Base-by-base conservation (phyloP, 2,329 filamentous ascomycete species). In the Diaporthe batatas region DNA sequence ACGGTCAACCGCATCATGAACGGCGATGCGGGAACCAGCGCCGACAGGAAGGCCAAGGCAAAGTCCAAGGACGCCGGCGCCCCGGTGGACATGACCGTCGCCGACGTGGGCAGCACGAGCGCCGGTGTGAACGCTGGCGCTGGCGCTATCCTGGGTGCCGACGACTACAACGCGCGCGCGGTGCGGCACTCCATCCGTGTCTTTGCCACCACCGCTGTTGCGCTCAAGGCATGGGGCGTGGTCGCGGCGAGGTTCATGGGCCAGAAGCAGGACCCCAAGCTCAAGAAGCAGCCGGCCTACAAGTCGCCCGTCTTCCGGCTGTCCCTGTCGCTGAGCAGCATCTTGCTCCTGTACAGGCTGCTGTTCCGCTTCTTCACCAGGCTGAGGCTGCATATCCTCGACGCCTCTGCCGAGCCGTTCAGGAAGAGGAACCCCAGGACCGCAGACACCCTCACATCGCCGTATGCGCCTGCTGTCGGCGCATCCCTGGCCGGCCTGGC, bases 301-400 rank as follows among this genome's bases (percentile, higher is more conserved):
- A 90, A 88, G 75, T 94, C 92, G 0, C 87, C 91, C 0, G 92
- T 93, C 32, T 85, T 96, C 67, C 90, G 95, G 71, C 87, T 98
- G 12, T 96, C 95, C 0, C 86, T 95, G 11, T 96, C 94, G 0
- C 87, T 98, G 18, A 95, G 95, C 21, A 89, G 93, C 3, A 94
- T 98, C 75, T 88, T 98, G 25, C 90, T 98, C 55, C 90, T 97
- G 74, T 96, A 99, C 81, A 91, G 96, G 39, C 87, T 98, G 0
- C 90, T 98, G 34, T 94, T 96, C 83, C 94, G 96, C 73, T 98
- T 98, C 86, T 93, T 98, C 78, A 89, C 90, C 34, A 90, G 94
- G 36, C 85, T 98, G 55, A 92, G 96, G 62, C 87, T 89, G 1
- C 94, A 94, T 75, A 87, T 99, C 5, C 90, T 97, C 54, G 91